Evolutionary conservation across 352 stramenopile species (phyloP).

Genomic region (Pythium pyrilobum): DNA sequence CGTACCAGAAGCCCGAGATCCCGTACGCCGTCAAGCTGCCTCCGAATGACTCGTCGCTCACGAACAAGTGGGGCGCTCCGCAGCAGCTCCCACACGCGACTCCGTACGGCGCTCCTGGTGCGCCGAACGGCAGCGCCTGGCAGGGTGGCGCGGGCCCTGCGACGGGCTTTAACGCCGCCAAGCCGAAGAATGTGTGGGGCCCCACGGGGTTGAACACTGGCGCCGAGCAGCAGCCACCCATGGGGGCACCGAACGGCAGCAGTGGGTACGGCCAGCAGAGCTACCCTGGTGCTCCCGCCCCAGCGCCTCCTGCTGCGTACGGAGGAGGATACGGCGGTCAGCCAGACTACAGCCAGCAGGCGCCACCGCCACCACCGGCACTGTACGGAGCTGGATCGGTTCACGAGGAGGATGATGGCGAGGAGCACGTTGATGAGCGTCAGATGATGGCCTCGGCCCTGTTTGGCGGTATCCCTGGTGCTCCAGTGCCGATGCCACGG

Average conservation of each 20-base stretch:
- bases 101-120: slow-evolving; percentile 19
- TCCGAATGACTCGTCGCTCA: slow-evolving; percentile 39
- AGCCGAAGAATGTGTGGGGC: slow-evolving; percentile 84
- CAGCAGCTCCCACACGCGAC: slow-evolving; percentile 11
- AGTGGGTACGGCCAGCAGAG: slow-evolving; percentile 29
- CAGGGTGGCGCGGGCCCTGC: slow-evolving; percentile 27
- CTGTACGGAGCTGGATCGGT: slow-evolving; percentile 24
- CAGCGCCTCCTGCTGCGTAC: slow-evolving; percentile 19
- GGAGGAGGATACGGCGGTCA: slow-evolving; percentile 34
- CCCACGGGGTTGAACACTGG: slow-evolving; percentile 63
- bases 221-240: slow-evolving; percentile 9
- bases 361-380: neutral
- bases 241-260: neutral
- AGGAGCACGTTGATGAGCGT: slow-evolving; percentile 63
- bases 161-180: slow-evolving; percentile 36
- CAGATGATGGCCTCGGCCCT: slow-evolving; percentile 92
- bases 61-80: slow-evolving; percentile 64
- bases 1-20: slow-evolving; percentile 89
- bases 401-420: slow-evolving; percentile 44
- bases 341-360: slow-evolving; percentile 35
- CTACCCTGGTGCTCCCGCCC: slow-evolving; percentile 16
- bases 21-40: slow-evolving; percentile 78
- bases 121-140: slow-evolving; percentile 27
- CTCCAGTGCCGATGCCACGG: slow-evolving; percentile 41
- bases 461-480: slow-evolving; percentile 94